Base-by-base conservation (phyloP, 192 early-diverging fungal species). In the Spinellus fusiger region DNA sequence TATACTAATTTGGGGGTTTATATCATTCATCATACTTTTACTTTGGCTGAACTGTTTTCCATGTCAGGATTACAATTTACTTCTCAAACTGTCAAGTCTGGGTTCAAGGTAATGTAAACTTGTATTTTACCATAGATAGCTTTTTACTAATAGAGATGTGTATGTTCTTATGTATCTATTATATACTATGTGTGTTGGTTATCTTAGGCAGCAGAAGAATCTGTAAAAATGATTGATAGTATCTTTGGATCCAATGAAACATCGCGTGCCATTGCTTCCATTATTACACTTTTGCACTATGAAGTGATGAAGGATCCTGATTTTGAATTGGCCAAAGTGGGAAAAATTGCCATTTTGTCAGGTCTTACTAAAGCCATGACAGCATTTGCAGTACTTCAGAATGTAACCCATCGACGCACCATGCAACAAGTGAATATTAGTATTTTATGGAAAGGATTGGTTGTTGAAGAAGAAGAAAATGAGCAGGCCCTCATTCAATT, bases 211-310 rank as follows among this genome's bases (percentile, higher is more conserved):
- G 90, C 91, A 2, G 91, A 94, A 54, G 93, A 95, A 72, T 88
- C 84, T 26, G 93, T 96, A 13, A 84, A 88, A 1, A 73, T 94
- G n/a, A 80, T 98, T 35, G 96, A 97, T 75, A 93, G 91, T 4
- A 65, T 98, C 8, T 97, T 98, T 80, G 96, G 96, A 22, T 86
- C 89, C 2, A 97, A 92, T 5, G 95, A 98, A 66, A 93, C 95
- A 0, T 95, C 94, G 15, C 80, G 88, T 25, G 92, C 92, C 12
- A 71, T 94, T 27, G 85, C 89, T 1, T 84, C 90, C 20, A 82
- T 96, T 47, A 85, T 96, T 29, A 73, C 85, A 34, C 73, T 96
- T 52, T 83, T 92, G 27, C 83, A 85, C 44, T 77, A 84, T 18
- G 92, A 94, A 71, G 69, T 89, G 4, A 66, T 81, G 54, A 81